Evolutionary conservation across 2,329 filamentous ascomycete species (phyloP), one percentile per base, ranked within the genome.

Genomic region (Fusarium sp.): DNA sequence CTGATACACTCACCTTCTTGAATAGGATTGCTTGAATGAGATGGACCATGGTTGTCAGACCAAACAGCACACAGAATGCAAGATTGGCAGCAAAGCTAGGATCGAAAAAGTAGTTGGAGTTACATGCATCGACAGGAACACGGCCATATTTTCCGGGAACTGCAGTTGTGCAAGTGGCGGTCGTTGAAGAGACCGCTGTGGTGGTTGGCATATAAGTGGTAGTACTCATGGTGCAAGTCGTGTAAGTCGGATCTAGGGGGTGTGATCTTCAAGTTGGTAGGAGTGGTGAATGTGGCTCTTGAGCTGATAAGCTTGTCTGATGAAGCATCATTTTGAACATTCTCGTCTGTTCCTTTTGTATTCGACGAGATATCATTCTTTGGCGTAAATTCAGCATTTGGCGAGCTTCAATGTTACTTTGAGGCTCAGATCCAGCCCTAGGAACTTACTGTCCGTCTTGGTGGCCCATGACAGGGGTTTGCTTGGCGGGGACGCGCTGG

Each of bases 41-140:
- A 43, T 80, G 78, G 7, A 59, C 62, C 3, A 71, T n/a, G 1
- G 74, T 75, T 6, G 68, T 74, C 11, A 77, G 38, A 3, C 76
- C 77, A 52, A 79, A 79, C 2, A 78, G 54, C 11, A 75, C 69
- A 3, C 75, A 74, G 63, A 79, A 79, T 7, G 74, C 76, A 17
- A 77, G 45, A 54, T 79, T 80, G n/a, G 71, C 78, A 18, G 62
- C 72, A 49, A 79, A 81, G 55, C 65, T 76, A 2, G 78, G 78
- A 28, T 80, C 58, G 55, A 76, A 80, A 54, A 54, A 55, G 48
- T 80, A 78, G 49, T 78, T 71, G 24, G 76, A 66, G 40, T 80
- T 77, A 60, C 78, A 80, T 2, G 78, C 73, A 28, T 72, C 72
- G 17, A 69, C 33, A 10, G 78, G 77, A 7, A 80, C 77, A 56